A percentile compares a stretch with the other conserved stretches of the same genome.
phyloP scores from a whole-genome alignment of 169 alveolate species.

The Eimeria maxima region DNA sequence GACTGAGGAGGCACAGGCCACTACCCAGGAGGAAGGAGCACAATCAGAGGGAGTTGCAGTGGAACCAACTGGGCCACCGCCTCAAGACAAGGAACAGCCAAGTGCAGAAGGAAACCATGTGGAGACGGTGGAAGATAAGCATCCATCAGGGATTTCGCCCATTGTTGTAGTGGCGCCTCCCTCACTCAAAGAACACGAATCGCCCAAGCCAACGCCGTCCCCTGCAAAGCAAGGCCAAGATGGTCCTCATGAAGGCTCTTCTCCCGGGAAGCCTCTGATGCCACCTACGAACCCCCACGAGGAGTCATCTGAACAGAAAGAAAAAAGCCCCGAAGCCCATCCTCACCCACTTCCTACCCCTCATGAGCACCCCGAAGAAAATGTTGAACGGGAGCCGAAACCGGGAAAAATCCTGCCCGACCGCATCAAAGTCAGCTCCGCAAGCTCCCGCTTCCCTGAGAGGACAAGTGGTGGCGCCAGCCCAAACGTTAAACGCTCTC shows the following conservation, averaged over 20 bases:
- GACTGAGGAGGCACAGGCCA: background rate
- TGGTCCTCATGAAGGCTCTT: background rate
- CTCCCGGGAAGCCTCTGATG: background rate
- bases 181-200: background rate
- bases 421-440: constrained; percentile 7
- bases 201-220: background rate
- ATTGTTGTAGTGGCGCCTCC: background rate
- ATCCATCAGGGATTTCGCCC: background rate
- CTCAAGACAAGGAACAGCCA: background rate
- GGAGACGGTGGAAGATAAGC: background rate
- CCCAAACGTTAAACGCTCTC: background rate
- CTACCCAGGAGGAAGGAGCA: background rate
- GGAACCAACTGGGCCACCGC: background rate
- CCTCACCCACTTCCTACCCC: background rate
- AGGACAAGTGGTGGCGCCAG: background rate
- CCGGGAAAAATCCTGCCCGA: background rate
- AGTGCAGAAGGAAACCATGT: background rate
- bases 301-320: background rate
- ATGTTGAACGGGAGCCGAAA: background rate
- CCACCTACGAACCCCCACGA: background rate
- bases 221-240: background rate
- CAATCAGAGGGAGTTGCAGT: background rate
- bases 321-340: background rate
- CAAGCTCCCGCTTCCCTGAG: background rate
- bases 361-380: background rate